These are phyloP conservation scores for Arthrobotrys sphaeroides DNA, from an alignment of 2,329 filamentous ascomycete species.

Conservation along the genomic window DNA sequence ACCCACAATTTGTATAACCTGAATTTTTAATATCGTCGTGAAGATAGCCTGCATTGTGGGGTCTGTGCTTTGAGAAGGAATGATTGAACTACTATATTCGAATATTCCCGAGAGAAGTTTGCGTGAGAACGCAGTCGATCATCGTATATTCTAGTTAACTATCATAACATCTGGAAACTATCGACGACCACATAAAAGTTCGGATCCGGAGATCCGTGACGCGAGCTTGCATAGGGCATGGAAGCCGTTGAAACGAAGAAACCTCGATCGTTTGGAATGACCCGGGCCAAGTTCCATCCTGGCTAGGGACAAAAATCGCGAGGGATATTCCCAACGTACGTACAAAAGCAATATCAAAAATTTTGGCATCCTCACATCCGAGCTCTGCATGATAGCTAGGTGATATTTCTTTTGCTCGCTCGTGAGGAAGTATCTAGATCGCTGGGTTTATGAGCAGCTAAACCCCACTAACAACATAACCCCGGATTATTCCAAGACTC, in stretches of 20 bases:
- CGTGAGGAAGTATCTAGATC: neutral
- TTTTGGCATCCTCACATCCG: neutral
- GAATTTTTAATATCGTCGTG: neutral
- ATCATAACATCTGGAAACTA: neutral
- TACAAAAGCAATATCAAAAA: neutral
- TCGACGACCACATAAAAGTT: neutral
- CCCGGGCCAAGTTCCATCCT: neutral
- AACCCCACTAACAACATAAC: conserved; percentile 1
- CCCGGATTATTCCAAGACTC: neutral
- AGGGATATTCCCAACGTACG: neutral
- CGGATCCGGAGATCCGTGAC: conserved; percentile 2
- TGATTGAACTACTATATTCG: neutral
- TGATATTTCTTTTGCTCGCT: conserved; percentile 1
- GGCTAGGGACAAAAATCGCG: neutral
- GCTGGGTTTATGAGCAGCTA: too few relatives aligned
- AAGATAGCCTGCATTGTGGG: neutral
- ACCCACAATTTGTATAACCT: conserved; percentile 12
- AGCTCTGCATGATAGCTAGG: neutral
- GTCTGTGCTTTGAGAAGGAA: neutral
- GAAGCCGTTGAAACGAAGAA: conserved; percentile 4
- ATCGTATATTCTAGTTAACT: neutral
- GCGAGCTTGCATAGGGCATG: neutral
- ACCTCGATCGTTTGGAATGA: conserved; percentile 4
- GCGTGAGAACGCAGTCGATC: neutral
- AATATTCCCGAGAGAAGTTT: neutral